Base-by-base conservation (phyloP, 345 rosid species). In the Firmiana major region DNA sequence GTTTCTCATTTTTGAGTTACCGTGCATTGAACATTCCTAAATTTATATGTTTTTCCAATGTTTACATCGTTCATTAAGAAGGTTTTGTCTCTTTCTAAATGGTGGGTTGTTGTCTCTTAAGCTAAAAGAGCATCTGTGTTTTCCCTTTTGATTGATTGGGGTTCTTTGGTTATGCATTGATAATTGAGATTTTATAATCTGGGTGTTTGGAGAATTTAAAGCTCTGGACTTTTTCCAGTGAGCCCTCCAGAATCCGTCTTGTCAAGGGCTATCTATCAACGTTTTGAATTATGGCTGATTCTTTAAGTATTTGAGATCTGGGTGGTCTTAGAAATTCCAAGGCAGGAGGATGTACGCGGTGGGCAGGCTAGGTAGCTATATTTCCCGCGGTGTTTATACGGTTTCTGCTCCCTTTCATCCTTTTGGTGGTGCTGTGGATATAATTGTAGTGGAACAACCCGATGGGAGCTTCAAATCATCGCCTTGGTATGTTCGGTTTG, bases 401-500 rank as follows among this genome's bases (percentile, higher is more conserved):
- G 92, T 91, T 17, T 91, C 97, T n/a, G 94, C 89, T 26, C 93
- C 99, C 10, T 93, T 96, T 72, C 99, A 96, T 78, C 97, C 98
- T 0, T 96, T 96, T 78, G 99, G 99, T 54, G 99, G 98, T 62
- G 99, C 97, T 78, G 96, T 93, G 62, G 99, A 96, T 88, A 87
- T 96, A 34, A 87, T 96, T 83, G 98, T 92, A 5, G 98, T 96
- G 26, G 93, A 93, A 38, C 99, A 96, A 76, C 97, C 92, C 7
- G 99, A 96, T 80, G 98, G 99, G 74, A 84, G 91, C 71, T 93
- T 93, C 83, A 93, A 88, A 80, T 92, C 99, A 3, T 93, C 99
- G 16, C 99, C 99, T 79, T 96, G 99, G 99, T 91, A 91, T 80
- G 93, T 96, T 21, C 75, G 89, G 76, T 96, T 96, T 67, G 99